Base-by-base conservation (phyloP, 2,329 filamentous ascomycete species). In the Beauveria sp. region DNA sequence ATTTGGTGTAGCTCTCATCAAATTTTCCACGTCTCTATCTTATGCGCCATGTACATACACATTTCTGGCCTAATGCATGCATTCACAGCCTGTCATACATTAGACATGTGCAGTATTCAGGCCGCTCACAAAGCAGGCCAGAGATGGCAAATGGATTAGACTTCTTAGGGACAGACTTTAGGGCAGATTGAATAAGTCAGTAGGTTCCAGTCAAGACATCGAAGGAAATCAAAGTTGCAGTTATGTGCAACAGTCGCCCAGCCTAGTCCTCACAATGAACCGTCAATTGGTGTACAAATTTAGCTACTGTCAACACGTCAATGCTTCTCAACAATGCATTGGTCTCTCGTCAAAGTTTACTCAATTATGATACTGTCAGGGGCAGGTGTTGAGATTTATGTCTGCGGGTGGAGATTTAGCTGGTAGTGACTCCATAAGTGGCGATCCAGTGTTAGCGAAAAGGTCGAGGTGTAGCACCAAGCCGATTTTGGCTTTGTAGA, bases 1-100 rank as follows among this genome's bases (percentile, higher is more conserved):
- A 88, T 96, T 48, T 88, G 88, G 81, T 91, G 91, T 22, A 90
- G 86, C 70, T 94, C 90, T 24, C 92, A 96, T 74, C 92, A 96
- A 76, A 87, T 96, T 63, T 96, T 97, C 72, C 92, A 96, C 75
- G 78, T 93, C 44, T 79, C 26, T 12, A 64, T 65, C 24, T 57
- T 66, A 48, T 64, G 63, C 30, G 64, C 65, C 12, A 64, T 65
- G 55, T 64, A 61, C 43, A 61, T 62, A 58, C 59, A 66, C n/a
- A 59, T 59, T 28, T 60, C 55, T 62, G 62, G 62, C 30, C 59
- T 66, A 46, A 55, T 62, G 60, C 64, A 65, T 51, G 58, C 56
- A 30, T 63, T 66, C 62, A 64, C 62, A 56, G 56, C 63, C 24
- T 63, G 60, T 41, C 63, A 63, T 62, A 63, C 62, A 55, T 59